Conservation (phyloP, 1,139 yeast genomes). For the Yamadazyma sp. region DNA sequence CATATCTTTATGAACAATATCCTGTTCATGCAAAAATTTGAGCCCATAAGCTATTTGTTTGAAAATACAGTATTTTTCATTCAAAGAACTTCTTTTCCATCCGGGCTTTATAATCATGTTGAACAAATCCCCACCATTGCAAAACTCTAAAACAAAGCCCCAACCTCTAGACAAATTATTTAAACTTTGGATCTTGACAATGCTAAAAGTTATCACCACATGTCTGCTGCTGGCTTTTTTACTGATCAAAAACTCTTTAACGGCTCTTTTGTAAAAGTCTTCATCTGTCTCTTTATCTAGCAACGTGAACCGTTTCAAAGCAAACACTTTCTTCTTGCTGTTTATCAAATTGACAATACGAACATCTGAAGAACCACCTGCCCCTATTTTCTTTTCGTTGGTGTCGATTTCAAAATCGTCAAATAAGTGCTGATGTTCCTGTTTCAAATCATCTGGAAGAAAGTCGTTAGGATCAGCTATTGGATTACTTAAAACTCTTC, state of each 20-base stretch:
- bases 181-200: constrained; percentile 59
- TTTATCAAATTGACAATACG: constrained; percentile 44
- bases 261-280: constrained; percentile 64
- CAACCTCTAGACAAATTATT: constrained; percentile 62
- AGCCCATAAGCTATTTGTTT: constrained; percentile 58
- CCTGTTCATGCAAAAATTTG: constrained; percentile 54
- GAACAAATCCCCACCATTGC: constrained; percentile 57
- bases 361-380: constrained; percentile 75
- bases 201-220: constrained; percentile 54
- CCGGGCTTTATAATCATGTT: constrained; percentile 43
- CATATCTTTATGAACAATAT: constrained; percentile 62
- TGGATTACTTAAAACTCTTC: constrained; percentile 59
- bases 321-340: constrained; percentile 46
- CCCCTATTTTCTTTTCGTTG: constrained; percentile 54
- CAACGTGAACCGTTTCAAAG: constrained; percentile 65
- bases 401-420: constrained; percentile 60
- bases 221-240: constrained; percentile 55
- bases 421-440: constrained; percentile 50
- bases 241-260: constrained; percentile 63
- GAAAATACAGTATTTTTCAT: constrained; percentile 60
- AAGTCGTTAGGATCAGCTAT: constrained; percentile 67
- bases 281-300: constrained; percentile 61
- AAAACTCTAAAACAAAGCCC: constrained; percentile 72
- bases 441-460: constrained; percentile 55
- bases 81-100: constrained; percentile 45